Base-by-base conservation (phyloP, 1,284 basidiomycete species). In the Moniliophthora roreri region DNA sequence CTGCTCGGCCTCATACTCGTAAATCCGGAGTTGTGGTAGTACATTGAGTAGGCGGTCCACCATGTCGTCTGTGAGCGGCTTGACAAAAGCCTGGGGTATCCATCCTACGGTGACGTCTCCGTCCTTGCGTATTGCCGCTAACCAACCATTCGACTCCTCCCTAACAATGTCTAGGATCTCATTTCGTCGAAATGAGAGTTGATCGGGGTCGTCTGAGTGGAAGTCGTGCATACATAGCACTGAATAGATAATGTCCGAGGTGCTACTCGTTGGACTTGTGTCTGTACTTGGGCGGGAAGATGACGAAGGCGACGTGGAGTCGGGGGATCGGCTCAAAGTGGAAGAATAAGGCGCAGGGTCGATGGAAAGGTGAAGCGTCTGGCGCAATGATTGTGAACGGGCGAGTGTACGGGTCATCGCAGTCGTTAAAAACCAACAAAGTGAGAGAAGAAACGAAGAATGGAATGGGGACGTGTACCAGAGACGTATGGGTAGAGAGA, bases 121-220 rank as follows among this genome's bases (percentile, higher is more conserved):
- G 39, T 77, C 76, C 8, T 69, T 70, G n/a, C 80, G 75, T 66
- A 85, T 77, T 26, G 88, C 89, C 24, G 85, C 87, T 86, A 87
- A 90, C 88, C 88, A 90, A 6, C 89, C 88, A 3, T 81, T 80
- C n/a, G 77, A 74, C 65, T 89, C 86, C 64, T 78, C 74, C 66
- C 81, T 82, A 38, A 90, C 73, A 47, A 91, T 73, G 26, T 81
- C 77, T 26, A 91, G 68, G 10, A 89, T 77, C 58, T 90, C 88
- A 57, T 82, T 80, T 68, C 80, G 79, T 36, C 66, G 67, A 66
- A 90, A 89, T 1, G 79, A 70, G 15, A 90, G 74, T 54, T 85
- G 82, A 60, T 77, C 78, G 10, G 74, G 68, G 58, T 89, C 89
- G 16, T 75, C 69, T 2, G 85, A 78, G 18, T 73, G 62, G 60